A percentile compares a stretch with the other conserved stretches of the same genome.
Conservation (phyloP, 306 rosid genomes). For the Benincasa hispida region DNA sequence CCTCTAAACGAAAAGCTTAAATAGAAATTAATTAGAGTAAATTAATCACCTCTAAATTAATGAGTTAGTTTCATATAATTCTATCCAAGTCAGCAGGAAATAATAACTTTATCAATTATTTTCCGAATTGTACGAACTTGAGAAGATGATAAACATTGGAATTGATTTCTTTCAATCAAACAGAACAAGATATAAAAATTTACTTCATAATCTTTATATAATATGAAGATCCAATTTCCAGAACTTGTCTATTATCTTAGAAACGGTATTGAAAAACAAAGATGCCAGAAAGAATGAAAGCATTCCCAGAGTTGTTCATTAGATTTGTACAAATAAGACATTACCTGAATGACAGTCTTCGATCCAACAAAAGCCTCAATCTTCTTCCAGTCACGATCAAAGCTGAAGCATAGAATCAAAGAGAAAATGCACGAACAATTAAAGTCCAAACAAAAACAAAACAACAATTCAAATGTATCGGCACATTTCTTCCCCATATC, state of each 20-base stretch:
- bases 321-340: background rate
- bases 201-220: background rate
- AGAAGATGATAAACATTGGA: background rate
- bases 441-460: background rate
- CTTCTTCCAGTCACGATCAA: conserved; percentile 99
- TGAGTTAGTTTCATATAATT: background rate
- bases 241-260: background rate
- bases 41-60: too few species aligned
- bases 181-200: background rate
- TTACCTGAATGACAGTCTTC: conserved; percentile 95
- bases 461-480: background rate
- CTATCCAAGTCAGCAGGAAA: background rate
- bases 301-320: background rate
- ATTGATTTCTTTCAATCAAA: background rate
- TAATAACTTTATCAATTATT: background rate
- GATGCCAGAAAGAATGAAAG: background rate
- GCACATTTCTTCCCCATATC: background rate
- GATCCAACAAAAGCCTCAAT: conserved; percentile 93
- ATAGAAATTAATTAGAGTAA: too few species aligned
- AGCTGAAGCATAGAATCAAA: conserved; percentile 25
- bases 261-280: background rate
- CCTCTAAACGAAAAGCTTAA: too few species aligned
- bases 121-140: background rate
- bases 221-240: background rate
- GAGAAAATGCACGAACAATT: background rate